A percentile compares a stretch with the other conserved stretches of the same genome.
These are phyloP conservation scores for Saccharomyces hybrid DNA, from an alignment of 1,139 yeast species.

Conservation along the genomic window DNA sequence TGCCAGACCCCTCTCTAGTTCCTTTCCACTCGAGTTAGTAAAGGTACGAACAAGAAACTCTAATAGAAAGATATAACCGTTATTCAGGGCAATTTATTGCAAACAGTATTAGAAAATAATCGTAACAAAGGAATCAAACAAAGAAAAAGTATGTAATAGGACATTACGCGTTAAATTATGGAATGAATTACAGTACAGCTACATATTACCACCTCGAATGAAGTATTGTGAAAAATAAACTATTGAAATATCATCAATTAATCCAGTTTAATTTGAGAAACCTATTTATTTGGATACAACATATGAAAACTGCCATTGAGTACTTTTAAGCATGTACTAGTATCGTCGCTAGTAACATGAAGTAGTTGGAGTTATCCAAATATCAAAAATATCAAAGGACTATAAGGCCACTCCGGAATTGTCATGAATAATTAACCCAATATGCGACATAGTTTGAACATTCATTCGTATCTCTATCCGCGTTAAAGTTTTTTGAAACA, in stretches of 20 bases:
- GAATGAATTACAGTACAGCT: neutral
- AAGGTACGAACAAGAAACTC: neutral
- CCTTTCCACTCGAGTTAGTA: neutral
- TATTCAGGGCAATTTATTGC: neutral
- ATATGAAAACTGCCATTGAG: no score
- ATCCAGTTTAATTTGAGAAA: no score
- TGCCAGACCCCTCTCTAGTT: neutral
- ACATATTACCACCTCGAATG: neutral
- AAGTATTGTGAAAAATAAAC: neutral
- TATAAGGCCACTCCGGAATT: neutral
- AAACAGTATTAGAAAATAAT: neutral
- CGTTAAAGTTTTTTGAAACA: neutral
- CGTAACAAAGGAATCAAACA: slow-evolving; percentile 1
- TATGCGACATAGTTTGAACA: neutral
- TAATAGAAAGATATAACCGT: neutral
- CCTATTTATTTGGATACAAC: no score
- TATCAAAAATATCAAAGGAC: neutral
- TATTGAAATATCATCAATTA: neutral
- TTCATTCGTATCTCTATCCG: neutral
- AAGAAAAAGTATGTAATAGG: neutral
- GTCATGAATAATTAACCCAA: no score
- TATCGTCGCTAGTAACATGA: no score
- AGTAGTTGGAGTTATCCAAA: no score
- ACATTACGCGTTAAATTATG: neutral
- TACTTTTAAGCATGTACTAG: no score